Evolutionary conservation across 2,329 filamentous ascomycete species (phyloP).

Genomic region (Arachnomyces sp.): DNA sequence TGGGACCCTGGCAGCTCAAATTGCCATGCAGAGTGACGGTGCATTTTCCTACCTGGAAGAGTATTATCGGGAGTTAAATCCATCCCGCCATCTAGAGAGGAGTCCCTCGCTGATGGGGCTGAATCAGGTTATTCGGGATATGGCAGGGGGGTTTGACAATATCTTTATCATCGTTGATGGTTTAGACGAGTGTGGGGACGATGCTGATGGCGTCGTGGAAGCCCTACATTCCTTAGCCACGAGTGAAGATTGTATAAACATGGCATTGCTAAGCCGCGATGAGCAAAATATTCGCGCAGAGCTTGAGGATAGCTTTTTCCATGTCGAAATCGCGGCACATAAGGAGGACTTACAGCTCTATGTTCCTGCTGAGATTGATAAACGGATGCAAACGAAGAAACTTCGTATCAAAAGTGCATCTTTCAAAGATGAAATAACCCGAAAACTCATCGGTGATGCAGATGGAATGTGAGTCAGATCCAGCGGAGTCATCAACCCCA

Average conservation of each 20-base stretch:
- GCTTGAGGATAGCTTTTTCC: conserved; percentile 1
- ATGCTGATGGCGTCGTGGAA: not conserved
- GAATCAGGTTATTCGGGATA: conserved; percentile 1
- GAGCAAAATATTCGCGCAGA: conserved; percentile 10
- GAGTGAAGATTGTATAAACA: conserved; percentile 8
- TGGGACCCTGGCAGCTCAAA: conserved; percentile 6
- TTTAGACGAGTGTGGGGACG: conserved; percentile 12
- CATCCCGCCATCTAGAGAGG: not conserved
- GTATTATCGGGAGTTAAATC: not conserved
- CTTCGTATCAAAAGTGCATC: not conserved
- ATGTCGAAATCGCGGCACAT: not conserved
- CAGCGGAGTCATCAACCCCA: not conserved
- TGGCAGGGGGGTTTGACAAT: not conserved
- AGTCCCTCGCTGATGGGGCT: not conserved
- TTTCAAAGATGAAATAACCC: conserved; percentile 2
- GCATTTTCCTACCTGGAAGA: conserved; percentile 2
- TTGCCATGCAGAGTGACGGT: conserved; percentile 4
- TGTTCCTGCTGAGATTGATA: not conserved
- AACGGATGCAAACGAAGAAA: not conserved
- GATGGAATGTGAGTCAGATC: conserved; percentile 3
- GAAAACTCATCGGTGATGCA: conserved; percentile 9
- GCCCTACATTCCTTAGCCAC: conserved; percentile 1
- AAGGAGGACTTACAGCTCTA: not conserved
- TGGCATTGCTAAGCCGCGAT: conserved; percentile 10
- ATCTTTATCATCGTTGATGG: conserved; percentile 13